phyloP scores from a whole-genome alignment of 2,329 filamentous ascomycete species.

The Acephala macrosclerotiorum region DNA sequence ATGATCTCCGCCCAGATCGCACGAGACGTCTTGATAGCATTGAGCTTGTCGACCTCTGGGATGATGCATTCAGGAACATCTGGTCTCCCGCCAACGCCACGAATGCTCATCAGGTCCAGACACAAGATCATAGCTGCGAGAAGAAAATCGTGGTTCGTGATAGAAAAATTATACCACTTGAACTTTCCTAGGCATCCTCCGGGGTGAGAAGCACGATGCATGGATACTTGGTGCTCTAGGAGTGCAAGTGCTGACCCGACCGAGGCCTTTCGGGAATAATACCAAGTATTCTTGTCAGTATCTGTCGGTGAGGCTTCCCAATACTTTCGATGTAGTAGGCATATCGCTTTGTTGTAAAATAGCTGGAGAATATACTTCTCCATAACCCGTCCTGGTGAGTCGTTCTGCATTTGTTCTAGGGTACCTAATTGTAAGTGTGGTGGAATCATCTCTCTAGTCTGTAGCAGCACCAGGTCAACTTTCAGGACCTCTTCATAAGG shows the following conservation, averaged over 20 bases:
- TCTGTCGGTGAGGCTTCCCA: slow-evolving; percentile 51
- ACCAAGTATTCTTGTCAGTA: slow-evolving; percentile 49
- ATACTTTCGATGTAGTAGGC: slow-evolving; percentile 63
- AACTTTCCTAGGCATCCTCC: slow-evolving; percentile 60
- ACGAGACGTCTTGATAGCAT: slow-evolving; percentile 31
- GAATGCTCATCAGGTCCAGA: slow-evolving; percentile 46
- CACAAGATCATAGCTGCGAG: slow-evolving; percentile 68
- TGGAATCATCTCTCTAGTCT: slow-evolving; percentile 55
- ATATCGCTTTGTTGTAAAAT: slow-evolving; percentile 61
- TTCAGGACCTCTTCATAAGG: slow-evolving; percentile 58
- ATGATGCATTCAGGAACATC: slow-evolving; percentile 27
- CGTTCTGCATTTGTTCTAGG: slow-evolving; percentile 56
- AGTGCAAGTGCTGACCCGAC: slow-evolving; percentile 56
- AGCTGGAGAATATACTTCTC: slow-evolving; percentile 60
- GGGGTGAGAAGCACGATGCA: slow-evolving; percentile 58
- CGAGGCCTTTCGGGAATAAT: slow-evolving; percentile 60
- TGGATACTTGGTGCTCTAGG: slow-evolving; percentile 55
- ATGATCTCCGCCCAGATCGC: slow-evolving; percentile 36
- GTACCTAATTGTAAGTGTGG: slow-evolving; percentile 56
- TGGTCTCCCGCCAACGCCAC: not conserved
- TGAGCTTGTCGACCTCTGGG: slow-evolving; percentile 31
- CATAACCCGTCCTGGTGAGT: slow-evolving; percentile 54
- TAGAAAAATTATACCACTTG: slow-evolving; percentile 63
- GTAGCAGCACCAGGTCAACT: slow-evolving; percentile 55
- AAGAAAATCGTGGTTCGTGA: slow-evolving; percentile 67